A percentile compares a stretch with the other conserved stretches of the same genome.
phyloP scores from a whole-genome alignment of 2,329 filamentous ascomycete species.

The Monosporascus sp. region DNA sequence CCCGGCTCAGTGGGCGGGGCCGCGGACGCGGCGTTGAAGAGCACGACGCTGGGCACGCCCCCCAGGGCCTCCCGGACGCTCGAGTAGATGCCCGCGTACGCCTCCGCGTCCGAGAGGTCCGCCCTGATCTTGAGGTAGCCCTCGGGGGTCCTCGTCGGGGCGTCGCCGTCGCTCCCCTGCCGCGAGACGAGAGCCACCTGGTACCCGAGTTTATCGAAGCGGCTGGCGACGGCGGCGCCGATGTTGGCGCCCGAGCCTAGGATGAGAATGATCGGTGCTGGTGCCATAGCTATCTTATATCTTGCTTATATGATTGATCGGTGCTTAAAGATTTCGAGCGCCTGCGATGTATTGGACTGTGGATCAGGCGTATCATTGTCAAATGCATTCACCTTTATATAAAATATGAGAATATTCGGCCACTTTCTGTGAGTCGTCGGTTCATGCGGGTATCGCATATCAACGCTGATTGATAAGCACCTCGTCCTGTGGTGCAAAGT shows the following conservation, averaged over 20 bases:
- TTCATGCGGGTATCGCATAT: no score
- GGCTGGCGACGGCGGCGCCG: background rate
- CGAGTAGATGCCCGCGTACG: background rate
- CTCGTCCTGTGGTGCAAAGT: no score
- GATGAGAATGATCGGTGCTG: slow-evolving; percentile 1
- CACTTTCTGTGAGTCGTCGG: no score
- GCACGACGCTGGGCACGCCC: background rate
- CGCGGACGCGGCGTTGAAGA: background rate
- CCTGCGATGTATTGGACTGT: no score
- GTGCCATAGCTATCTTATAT: no score
- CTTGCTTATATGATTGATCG: no score
- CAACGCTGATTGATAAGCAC: no score
- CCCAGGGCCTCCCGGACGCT: background rate
- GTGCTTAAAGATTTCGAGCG: no score
- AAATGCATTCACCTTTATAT: no score
- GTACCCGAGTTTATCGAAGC: slow-evolving; percentile 2
- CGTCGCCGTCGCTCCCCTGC: background rate
- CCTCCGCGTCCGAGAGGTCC: background rate
- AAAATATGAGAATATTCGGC: no score
- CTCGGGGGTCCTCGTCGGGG: background rate
- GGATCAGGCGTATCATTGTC: no score
- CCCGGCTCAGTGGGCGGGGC: background rate
- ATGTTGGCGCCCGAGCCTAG: slow-evolving; percentile 4
- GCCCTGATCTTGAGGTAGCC: slow-evolving; percentile 1
- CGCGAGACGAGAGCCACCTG: slow-evolving; percentile 5